Evolutionary conservation across 805 yeast species (phyloP), one percentile per base, ranked within the genome.

Genomic region (Nakazawaea wyomingensis): DNA sequence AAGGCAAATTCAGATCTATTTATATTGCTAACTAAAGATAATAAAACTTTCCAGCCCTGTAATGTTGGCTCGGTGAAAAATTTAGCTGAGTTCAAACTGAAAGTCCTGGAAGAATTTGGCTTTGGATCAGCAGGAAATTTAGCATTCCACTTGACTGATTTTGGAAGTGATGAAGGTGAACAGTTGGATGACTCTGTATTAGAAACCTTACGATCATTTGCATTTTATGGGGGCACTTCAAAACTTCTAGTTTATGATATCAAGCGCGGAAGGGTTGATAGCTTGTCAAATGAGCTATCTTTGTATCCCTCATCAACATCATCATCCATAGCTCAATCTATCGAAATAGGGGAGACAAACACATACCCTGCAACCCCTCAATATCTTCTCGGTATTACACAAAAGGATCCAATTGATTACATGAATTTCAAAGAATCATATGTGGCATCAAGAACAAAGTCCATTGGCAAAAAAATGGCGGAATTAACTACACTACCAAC

Each of bases 311-410:
- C 62, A 18, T 71, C 76, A 7, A 72, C 78, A 17, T 68, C 68
- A n/a, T 71, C 74, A 3, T 73, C 84, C 0, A 80, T 74, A 44
- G 62, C 80, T 0, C 72, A 73, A 41, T 78, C 85, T 1, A 65
- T 76, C 37, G 78, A 70, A 40, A 62, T 74, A 20, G 67, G 46
- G 31, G 72, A 69, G 34, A 69, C 65, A 14, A 69, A 61, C 20
- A 60, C 54, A 14, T 80, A 77, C 51, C 86, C 82, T 17, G 72
- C 76, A 11, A 84, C 91, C 0, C 93, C 93, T 1, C 82, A 81
- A 49, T 77, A 83, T 51, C 60, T 81, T 43, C 65, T 81, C 26
- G 78, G 74, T 41, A 61, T 30, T n/a, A 54, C 51, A n/a, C 33
- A 31, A 9, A 57, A 64, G 22, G 75, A 68, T 17, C 48, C 58